Evolutionary conservation across 2,329 filamentous ascomycete genomes (phyloP).

Genomic region (Leptographium galeiforme): DNA sequence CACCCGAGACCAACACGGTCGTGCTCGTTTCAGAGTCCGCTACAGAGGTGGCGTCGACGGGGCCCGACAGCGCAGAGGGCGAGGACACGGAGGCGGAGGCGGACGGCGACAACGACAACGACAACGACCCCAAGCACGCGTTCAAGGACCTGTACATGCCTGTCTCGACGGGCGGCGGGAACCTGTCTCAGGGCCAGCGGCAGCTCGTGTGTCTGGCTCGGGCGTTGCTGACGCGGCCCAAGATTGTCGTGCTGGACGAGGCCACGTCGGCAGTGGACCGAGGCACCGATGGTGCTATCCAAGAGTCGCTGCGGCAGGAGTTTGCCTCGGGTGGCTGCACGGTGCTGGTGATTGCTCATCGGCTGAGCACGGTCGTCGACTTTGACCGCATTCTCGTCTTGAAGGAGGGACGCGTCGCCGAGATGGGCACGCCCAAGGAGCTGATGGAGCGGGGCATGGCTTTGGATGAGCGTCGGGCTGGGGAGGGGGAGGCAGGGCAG

Average conservation of each 20-base stretch:
- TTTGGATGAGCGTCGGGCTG: slow-evolving; percentile 4
- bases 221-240: slow-evolving; percentile 25
- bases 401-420: slow-evolving; percentile 31
- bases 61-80: not conserved
- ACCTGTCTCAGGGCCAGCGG: slow-evolving; percentile 31
- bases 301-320: slow-evolving; percentile 36
- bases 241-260: slow-evolving; percentile 28
- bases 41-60: slow-evolving; percentile 7
- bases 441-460: slow-evolving; percentile 26
- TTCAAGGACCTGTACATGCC: slow-evolving; percentile 20
- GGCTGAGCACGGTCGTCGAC: slow-evolving; percentile 32
- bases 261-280: slow-evolving; percentile 38
- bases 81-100: not conserved
- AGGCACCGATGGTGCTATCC: slow-evolving; percentile 43
- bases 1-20: slow-evolving; percentile 2
- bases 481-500: not conserved
- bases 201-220: slow-evolving; percentile 36
- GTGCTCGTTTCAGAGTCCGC: slow-evolving; percentile 4
- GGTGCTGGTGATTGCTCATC: slow-evolving; percentile 29
- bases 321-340: slow-evolving; percentile 38
- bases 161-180: slow-evolving; percentile 19
- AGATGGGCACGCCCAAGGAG: slow-evolving; percentile 24
- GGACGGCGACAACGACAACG: not conserved
- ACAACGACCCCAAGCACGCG: slow-evolving; percentile 12
- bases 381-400: slow-evolving; percentile 38